Evolutionary conservation across 2,329 filamentous ascomycete species (phyloP), one percentile per base, ranked within the genome.

Genomic region (Massarina eburnea): DNA sequence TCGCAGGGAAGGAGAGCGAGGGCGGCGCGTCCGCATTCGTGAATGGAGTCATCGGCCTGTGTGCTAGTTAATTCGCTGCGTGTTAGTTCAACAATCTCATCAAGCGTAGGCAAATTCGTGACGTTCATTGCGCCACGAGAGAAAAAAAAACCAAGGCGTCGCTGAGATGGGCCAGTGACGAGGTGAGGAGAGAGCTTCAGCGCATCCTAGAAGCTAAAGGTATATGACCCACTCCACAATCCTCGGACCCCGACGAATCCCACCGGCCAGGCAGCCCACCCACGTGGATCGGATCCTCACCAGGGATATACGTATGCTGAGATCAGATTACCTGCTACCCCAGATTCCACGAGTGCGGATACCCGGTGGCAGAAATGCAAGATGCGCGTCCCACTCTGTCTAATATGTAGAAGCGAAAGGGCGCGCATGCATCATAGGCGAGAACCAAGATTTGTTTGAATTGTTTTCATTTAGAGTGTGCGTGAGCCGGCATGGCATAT

Each of bases 1-100:
- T 70, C 61, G 10, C 24, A 41, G 15, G 53, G 42, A 8, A 78
- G 61, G 14, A 76, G 58, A 2, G 45, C 41, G 7, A 76, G 55
- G 4, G 70, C 61, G 4, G 74, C 68, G 26, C 61, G 48, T 18
- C 76, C 75, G 52, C 75, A 78, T 29, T 61, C 58, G 21, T 64
- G 54, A 14, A 78, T 72, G 3, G 54, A 20, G 35, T 67, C 64
- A 26, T 46, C 19, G 17, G 9, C 35, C 5, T 56, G 8, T n/a
- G 21, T 19, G 2, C 18, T 20, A 9, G 49, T 59, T 18, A 67
- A 48, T 54, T 58, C 51, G 21, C 52, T 51, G 14, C 39, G 60
- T 8, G 59, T 67, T 49, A 64, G 48, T 44, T 54, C 37, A 5
- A 44, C 41, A 17, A 67, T 65, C 14, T 64, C 62, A 24, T 45